Percentiles rank a stretch among this genome's conserved stretches.
Evolutionary conservation across 2,329 filamentous ascomycete genomes (phyloP).

Genomic region (Byssochlamys sp.): DNA sequence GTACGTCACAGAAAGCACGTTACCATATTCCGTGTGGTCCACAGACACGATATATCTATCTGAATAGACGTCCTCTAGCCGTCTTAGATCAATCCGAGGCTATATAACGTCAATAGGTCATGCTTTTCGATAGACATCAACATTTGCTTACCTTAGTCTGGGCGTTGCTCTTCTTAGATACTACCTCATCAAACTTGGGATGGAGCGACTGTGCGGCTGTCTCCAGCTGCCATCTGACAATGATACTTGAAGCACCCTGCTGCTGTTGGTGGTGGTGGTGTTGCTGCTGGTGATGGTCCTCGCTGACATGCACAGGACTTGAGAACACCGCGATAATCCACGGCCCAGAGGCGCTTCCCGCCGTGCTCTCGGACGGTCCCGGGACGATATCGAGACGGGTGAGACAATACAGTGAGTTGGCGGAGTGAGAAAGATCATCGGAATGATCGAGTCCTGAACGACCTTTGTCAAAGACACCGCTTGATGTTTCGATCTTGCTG

Average conservation of each 20-base stretch:
- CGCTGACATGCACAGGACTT: conserved; percentile 43
- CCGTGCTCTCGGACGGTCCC: conserved; percentile 48
- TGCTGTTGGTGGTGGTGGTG: conserved; percentile 31
- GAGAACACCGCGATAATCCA: conserved; percentile 67
- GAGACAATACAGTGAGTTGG: conserved; percentile 46
- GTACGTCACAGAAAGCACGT: conserved; percentile 61
- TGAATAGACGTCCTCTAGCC: conserved; percentile 57
- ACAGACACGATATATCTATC: conserved; percentile 64
- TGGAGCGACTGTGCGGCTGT: conserved; percentile 60
- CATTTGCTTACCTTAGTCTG: conserved; percentile 24
- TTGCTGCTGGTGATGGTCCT: conserved; percentile 34
- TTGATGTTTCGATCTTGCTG: conserved; percentile 28
- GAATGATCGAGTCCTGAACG: conserved; percentile 13
- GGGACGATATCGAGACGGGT: conserved; percentile 69
- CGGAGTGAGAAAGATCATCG: conserved; percentile 14
- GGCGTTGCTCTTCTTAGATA: conserved; percentile 51
- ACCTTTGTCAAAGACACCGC: conserved; percentile 19
- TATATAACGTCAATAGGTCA: conserved; percentile 16
- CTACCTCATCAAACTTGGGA: conserved; percentile 66
- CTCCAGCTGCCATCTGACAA: conserved; percentile 72
- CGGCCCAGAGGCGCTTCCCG: conserved; percentile 48
- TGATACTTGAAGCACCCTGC: conserved; percentile 59
- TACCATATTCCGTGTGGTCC: conserved; percentile 60
- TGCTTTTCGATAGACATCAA: background rate
- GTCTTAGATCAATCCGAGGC: conserved; percentile 47